Evolutionary conservation across 2,329 filamentous ascomycete genomes (phyloP).

Genomic region (Nemania sp.): DNA sequence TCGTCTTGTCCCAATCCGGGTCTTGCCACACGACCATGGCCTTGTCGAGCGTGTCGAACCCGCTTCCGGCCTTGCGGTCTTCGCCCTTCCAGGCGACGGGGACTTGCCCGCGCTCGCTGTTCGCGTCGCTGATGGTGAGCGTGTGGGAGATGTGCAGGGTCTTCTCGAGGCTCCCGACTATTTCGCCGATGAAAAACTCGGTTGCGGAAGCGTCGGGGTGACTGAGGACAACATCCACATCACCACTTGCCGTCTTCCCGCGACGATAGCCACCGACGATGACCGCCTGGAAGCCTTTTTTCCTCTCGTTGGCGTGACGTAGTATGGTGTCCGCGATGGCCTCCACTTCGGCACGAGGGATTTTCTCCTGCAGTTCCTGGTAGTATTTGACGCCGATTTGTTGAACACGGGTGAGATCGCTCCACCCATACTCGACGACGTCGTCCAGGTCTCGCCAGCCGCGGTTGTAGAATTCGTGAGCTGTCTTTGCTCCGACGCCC

Average conservation of each 20-base stretch:
- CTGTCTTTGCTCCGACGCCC: constrained; percentile 86
- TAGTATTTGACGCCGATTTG: constrained; percentile 96
- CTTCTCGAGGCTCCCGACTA: constrained; percentile 72
- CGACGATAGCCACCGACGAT: constrained; percentile 83
- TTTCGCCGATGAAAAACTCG: constrained; percentile 68
- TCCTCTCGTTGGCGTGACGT: constrained; percentile 67
- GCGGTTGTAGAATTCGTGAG: constrained; percentile 77
- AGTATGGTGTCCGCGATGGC: constrained; percentile 67
- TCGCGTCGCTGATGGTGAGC: constrained; percentile 69
- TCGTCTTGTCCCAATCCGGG: constrained; percentile 52
- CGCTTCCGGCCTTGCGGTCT: constrained; percentile 49
- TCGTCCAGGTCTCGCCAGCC: constrained; percentile 87
- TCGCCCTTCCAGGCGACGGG: constrained; percentile 59
- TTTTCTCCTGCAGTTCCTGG: constrained; percentile 75
- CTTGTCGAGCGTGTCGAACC: constrained; percentile 90
- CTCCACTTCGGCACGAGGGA: constrained; percentile 76
- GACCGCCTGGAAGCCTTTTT: constrained; percentile 57
- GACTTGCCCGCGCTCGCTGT: constrained; percentile 72
- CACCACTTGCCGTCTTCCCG: constrained; percentile 73
- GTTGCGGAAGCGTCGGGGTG: constrained; percentile 75
- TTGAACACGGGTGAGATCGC: constrained; percentile 73
- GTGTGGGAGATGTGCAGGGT: constrained; percentile 80
- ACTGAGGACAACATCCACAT: constrained; percentile 84
- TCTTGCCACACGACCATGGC: constrained; percentile 92
- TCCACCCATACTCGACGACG: constrained; percentile 82